phyloP scores from a whole-genome alignment of 257 asterid species.

The Penstemon davidsonii region DNA sequence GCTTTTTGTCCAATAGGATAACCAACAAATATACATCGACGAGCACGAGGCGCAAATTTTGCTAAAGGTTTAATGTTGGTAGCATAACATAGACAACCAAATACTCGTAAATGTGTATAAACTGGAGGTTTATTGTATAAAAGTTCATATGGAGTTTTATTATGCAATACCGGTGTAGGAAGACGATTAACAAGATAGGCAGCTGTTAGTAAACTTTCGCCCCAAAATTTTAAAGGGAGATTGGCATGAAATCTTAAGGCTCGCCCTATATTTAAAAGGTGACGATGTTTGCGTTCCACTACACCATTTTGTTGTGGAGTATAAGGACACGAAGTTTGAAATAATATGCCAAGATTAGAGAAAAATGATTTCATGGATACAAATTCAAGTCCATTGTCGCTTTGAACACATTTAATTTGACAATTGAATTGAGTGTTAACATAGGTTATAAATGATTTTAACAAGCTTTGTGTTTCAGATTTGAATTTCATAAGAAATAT shows the following conservation, averaged over 20 bases:
- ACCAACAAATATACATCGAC: neutral
- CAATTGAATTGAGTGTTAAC: neutral
- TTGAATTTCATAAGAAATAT: neutral
- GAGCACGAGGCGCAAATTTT: neutral
- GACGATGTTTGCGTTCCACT: neutral
- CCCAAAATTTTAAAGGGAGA: too few species aligned
- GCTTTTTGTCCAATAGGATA: neutral
- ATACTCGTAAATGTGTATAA: neutral
- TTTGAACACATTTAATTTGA: neutral
- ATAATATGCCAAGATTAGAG: neutral
- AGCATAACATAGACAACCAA: neutral
- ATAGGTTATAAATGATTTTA: neutral
- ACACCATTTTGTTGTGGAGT: neutral
- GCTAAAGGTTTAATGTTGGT: neutral
- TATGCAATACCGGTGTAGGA: neutral
- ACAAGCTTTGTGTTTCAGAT: neutral
- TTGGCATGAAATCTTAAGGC: neutral
- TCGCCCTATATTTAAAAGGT: neutral
- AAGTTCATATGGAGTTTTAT: neutral
- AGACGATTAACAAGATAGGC: neutral
- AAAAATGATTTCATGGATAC: neutral
- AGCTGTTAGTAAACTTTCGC: neutral
- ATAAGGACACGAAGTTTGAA: neutral
- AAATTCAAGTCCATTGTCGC: neutral
- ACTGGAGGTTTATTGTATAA: neutral